Evolutionary conservation across 2,329 filamentous ascomycete species (phyloP), one percentile per base, ranked within the genome.

Genomic region (Alternaria sp.): DNA sequence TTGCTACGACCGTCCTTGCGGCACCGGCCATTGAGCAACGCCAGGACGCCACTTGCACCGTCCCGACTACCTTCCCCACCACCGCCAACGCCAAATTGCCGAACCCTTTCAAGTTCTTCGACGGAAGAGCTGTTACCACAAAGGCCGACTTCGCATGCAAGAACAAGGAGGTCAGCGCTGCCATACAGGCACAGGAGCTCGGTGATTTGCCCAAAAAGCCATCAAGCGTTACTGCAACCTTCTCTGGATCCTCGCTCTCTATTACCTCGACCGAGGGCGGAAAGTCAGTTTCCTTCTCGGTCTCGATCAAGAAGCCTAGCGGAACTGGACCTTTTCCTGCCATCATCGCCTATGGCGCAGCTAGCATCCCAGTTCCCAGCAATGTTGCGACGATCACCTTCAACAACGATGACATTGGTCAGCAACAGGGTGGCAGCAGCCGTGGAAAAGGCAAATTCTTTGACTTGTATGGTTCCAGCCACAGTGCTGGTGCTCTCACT

Each of bases 361-460:
- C 81, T 7, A 85, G 81, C 60, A 79, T 89, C 49, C 85, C 86
- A 14, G 78, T 85, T 49, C 85, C 85, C 2, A 77, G 74, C 34
- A 81, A 77, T 48, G 82, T 88, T 28, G 86, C 82, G 36, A 84
- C 81, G 55, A 85, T 88, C 68, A 84, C 77, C 61, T 88, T 88
- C 76, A 80, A 81, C 75, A 88, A 87, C 72, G 82, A 86, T 68
- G 79, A 81, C 28, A 84, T 88, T 58, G 86, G 80, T 23, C 78
- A 80, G 21, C 85, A 88, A 76, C 45, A 58, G 26, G 70, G 72
- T 46, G 42, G 55, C 10, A 66, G 52, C 57, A 84, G 81, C 56
- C 85, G 85, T 51, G 86, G 86, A 51, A 77, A 80, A 62, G 86
- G 86, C 58, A 80, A 81, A 53, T 88, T 88, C 78, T 88, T 85